phyloP scores from a whole-genome alignment of 106 monocot genomes.

The Cymbidium sinense region DNA sequence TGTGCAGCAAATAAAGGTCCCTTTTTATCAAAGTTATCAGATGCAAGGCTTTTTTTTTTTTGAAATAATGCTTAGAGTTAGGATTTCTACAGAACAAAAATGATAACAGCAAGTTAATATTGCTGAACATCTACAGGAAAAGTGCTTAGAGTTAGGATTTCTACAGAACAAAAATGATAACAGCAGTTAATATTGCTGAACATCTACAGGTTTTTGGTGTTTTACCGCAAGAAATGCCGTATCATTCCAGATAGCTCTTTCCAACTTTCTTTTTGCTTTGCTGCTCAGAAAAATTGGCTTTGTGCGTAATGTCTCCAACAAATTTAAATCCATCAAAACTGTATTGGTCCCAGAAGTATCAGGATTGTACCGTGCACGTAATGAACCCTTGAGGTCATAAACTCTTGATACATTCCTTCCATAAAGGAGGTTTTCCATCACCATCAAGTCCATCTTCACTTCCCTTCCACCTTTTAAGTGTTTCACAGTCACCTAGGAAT shows the following conservation, averaged over 20 bases:
- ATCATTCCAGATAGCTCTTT: conserved; percentile 96
- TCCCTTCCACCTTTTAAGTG: conserved; percentile 75
- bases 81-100: not conserved
- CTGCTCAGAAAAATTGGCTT: conserved; percentile 84
- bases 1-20: not conserved
- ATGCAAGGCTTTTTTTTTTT: not conserved
- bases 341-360: conserved; percentile 66
- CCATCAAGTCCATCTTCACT: conserved; percentile 80
- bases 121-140: too few species aligned
- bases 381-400: conserved; percentile 95
- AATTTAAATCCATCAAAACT: conserved; percentile 79
- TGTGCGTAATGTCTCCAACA: conserved; percentile 65
- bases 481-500: conserved; percentile 54
- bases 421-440: conserved; percentile 91
- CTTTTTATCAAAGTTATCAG: not conserved
- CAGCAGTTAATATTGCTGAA: not conserved
- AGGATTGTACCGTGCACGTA: conserved; percentile 74
- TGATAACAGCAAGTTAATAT: not conserved
- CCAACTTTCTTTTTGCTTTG: conserved; percentile 78
- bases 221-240: conserved; percentile 95
- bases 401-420: conserved; percentile 64
- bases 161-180: not conserved
- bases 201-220: not conserved
- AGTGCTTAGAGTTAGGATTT: too few species aligned
- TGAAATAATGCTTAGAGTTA: not conserved